Base-by-base conservation (phyloP, 352 stramenopile species). In the Lagenidium giganteum region DNA sequence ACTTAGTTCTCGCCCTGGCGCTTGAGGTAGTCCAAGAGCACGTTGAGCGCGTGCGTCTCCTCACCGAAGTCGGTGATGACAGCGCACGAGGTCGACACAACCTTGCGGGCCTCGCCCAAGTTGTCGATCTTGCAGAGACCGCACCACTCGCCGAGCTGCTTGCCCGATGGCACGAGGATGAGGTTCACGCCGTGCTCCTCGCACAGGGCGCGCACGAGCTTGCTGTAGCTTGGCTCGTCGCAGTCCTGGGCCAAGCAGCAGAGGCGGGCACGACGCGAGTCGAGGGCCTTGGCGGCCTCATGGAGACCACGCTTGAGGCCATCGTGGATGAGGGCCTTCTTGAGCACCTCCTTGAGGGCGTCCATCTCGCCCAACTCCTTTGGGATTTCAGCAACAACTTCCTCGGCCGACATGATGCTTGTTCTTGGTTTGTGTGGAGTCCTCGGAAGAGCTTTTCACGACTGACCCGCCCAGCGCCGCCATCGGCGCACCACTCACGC, bases 51-150 rank as follows among this genome's bases (percentile, higher is more conserved):
- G 70, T 96, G 87, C 31, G 91, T 97, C 67, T 99, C 96, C 83
- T 99, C 96, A 72, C 97, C 97, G 61, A 99, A 99, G 72, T 99
- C 96, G 38, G 96, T 99, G 64, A 99, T 97, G 56, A 99, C 96
- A 50, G 94, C 94, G 70, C 91, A 98, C 47, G 94, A 99, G 42
- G 94, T 99, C 40, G 93, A 96, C 24, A 99, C 96, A 43, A 98
- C 96, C 92, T 99, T 99, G 69, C 95, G 97, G 46, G 97, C 90
- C 64, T 98, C 88, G 40, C 97, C 96, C 48, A 98, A 83, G 44
- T 72, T 73, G 74, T 99, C 93, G 64, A 99, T 95, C 84, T 99
- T 99, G 86, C 93, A 98, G 54, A 99, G 88, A 59, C 97, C 97
- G 61, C 93, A 98, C 95, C 95, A 99, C 71, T 99, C 95, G 69